Conservation (phyloP, 2,329 filamentous ascomycete species). For the Harringtonia aguacate region DNA sequence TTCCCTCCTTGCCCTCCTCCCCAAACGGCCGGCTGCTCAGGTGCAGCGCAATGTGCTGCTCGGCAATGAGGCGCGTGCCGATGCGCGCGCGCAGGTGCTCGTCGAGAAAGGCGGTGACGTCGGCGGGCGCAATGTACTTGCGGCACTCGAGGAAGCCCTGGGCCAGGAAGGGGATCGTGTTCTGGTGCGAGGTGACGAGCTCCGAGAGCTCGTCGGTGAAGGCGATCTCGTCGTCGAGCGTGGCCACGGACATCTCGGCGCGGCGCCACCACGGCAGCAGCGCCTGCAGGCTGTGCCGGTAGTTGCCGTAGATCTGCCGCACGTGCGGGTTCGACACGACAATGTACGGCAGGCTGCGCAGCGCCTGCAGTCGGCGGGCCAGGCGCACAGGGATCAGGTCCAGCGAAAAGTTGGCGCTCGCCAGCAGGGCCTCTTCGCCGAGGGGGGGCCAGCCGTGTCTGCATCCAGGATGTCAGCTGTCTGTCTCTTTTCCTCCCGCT, state of each 20-base stretch:
- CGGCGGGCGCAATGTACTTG: constrained; percentile 70
- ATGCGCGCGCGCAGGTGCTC: constrained; percentile 90
- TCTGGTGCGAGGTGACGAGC: constrained; percentile 86
- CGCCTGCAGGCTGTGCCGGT: constrained; percentile 84
- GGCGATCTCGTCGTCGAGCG: constrained; percentile 73
- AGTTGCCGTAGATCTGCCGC: constrained; percentile 89
- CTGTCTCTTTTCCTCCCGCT: not conserved
- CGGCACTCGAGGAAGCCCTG: constrained; percentile 87
- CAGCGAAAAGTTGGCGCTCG: constrained; percentile 92
- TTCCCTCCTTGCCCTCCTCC: constrained; percentile 12
- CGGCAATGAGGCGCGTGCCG: constrained; percentile 84
- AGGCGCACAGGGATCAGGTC: constrained; percentile 84
- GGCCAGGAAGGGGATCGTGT: constrained; percentile 89
- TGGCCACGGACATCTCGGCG: constrained; percentile 44
- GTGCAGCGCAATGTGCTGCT: constrained; percentile 93
- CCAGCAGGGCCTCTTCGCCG: constrained; percentile 66
- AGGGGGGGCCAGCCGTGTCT: constrained; percentile 76
- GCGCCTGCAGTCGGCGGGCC: constrained; percentile 83
- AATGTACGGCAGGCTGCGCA: constrained; percentile 91
- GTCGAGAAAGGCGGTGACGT: constrained; percentile 88
- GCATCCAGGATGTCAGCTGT: not conserved
- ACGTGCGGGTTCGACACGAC: constrained; percentile 98
- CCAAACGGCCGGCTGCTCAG: constrained; percentile 55
- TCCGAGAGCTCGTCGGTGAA: constrained; percentile 93
- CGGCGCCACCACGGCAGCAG: constrained; percentile 60